Evolutionary conservation across 345 rosid genomes (phyloP).

Genomic region (Aquilaria malaccensis): DNA sequence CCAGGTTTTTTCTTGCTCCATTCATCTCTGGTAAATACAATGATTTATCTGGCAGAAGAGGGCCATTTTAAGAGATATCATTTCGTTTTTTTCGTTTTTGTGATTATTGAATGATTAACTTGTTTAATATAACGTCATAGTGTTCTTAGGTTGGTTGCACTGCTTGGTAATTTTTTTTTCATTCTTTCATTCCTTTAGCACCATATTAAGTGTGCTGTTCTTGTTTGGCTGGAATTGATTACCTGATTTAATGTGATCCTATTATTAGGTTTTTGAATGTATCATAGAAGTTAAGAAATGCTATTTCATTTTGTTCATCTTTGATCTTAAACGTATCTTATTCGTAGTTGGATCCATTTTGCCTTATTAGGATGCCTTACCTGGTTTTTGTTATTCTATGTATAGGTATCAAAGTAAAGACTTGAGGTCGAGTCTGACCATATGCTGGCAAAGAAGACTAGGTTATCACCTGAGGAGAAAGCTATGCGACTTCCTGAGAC

Average conservation of each 20-base stretch:
- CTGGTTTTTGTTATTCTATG: neutral
- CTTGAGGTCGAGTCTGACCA: constrained; percentile 52
- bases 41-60: constrained; percentile 4
- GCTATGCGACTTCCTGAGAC: constrained; percentile 49
- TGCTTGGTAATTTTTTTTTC: no score
- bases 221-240: no score
- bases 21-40: constrained; percentile 2
- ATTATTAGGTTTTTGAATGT: no score
- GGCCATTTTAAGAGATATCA: neutral
- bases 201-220: no score
- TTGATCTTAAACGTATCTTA: no score
- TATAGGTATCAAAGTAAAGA: constrained; percentile 66
- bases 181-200: no score
- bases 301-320: no score
- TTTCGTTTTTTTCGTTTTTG: no score
- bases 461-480: constrained; percentile 30
- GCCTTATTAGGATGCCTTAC: constrained; percentile 3
- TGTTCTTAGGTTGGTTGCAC: no score
- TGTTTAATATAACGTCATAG: neutral
- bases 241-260: no score
- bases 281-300: no score
- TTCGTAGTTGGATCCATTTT: neutral
- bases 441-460: constrained; percentile 56
- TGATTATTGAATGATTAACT: neutral
- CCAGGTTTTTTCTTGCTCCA: constrained; percentile 37